Evolutionary conservation across 805 yeast species (phyloP).

Genomic region (Starmerella tilneyi): DNA sequence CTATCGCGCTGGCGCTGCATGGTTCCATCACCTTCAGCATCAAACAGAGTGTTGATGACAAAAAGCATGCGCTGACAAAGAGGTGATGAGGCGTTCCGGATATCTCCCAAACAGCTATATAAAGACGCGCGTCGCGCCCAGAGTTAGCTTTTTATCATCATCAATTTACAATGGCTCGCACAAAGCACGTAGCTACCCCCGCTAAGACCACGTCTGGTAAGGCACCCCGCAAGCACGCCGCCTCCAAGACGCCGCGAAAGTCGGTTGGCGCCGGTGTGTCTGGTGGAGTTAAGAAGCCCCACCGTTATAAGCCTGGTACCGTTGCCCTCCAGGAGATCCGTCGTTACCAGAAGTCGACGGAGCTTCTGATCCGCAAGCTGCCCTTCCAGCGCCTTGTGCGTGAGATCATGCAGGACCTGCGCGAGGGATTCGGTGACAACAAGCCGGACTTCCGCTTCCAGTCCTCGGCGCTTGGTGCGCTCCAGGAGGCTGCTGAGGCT

Average conservation of each 20-base stretch:
- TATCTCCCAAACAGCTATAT: slow-evolving; percentile 7
- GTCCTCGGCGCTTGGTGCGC: slow-evolving; percentile 81
- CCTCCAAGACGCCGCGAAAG: slow-evolving; percentile 84
- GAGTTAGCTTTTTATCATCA: not conserved
- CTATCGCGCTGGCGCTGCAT: not conserved
- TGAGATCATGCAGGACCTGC: slow-evolving; percentile 81
- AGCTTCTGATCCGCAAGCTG: slow-evolving; percentile 74
- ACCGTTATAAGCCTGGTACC: slow-evolving; percentile 92
- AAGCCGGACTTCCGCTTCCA: slow-evolving; percentile 59
- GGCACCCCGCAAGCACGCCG: slow-evolving; percentile 86
- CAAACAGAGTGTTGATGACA: slow-evolving; percentile 3
- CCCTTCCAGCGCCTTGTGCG: slow-evolving; percentile 87
- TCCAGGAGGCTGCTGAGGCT: slow-evolving; percentile 85
- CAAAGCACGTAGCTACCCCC: slow-evolving; percentile 58
- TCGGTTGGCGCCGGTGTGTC: slow-evolving; percentile 63
- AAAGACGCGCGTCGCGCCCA: slow-evolving; percentile 4
- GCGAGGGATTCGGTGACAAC: slow-evolving; percentile 39
- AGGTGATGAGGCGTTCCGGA: too few species aligned
- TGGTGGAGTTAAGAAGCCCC: slow-evolving; percentile 88
- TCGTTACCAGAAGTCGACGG: slow-evolving; percentile 85
- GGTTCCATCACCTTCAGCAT: not conserved
- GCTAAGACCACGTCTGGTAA: slow-evolving; percentile 88
- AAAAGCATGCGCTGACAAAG: not conserved
- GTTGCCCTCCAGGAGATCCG: slow-evolving; percentile 87
- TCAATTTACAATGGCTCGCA: slow-evolving; percentile 26